Base-by-base conservation (phyloP, 371 early-diverging fungal species). In the Mortierella sp. region DNA sequence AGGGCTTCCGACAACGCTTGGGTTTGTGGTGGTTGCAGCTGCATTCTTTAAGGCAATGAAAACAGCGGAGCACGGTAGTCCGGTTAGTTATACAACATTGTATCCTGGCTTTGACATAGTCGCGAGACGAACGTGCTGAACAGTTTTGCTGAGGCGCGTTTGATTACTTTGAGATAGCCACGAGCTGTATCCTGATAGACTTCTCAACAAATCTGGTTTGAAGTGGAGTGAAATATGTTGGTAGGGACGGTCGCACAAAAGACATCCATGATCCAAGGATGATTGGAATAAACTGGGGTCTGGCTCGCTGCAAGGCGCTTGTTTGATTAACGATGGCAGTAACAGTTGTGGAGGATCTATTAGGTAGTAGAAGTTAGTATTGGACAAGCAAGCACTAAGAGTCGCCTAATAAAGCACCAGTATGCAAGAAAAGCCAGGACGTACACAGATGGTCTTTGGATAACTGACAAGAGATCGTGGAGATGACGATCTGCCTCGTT, bases 221-320 rank as follows among this genome's bases (percentile, higher is more conserved):
- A 1, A 69, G 51, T 21, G 57, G 61, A 19, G 65, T 55, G 19
- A 76, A 54, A 21, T 69, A 69, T 0, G 77, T 3, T 46, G 74
- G 77, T 4, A 60, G 65, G 0, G 63, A 45, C 27, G 59, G 60
- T 46, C 40, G 68, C 17, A 31, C 51, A 41, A 69, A 76, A 6
- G 61, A 41, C 1, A 40, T 41, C 77, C 64, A 69, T 40, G 54
- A 65, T 44, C 53, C 56, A 28, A 76, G 69, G 45, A 76, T 62
- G 40, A 49, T 49, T 1, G 77, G 77, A 37, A 76, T 69, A 57
- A 64, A 65, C 52, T 76, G 77, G 16, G 77, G 77, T 27, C 77
- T 46, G 1, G 77, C 66, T 22, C 77, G 54, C 44, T 69, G 77
- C 34, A 76, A 40, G 0, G 69, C 70, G 44, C 77, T 76, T 16